Evolutionary conservation across 768 basidiomycete species (phyloP).

Genomic region (Naganishia vaughanmartiniae): DNA sequence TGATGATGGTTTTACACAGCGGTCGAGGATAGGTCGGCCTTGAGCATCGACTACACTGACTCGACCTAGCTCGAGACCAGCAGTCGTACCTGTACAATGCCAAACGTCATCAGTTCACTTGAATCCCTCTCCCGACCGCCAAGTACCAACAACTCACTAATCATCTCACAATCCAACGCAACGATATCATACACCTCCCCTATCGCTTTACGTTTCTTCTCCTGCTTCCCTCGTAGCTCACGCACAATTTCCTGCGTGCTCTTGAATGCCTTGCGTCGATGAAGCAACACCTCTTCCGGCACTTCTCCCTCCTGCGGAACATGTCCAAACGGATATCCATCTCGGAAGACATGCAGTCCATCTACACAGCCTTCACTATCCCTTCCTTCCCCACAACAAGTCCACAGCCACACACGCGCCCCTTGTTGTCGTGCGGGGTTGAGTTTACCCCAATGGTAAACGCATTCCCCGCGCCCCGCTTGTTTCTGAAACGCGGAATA

Average conservation of each 20-base stretch:
- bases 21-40: slow-evolving; percentile 74
- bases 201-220: slow-evolving; percentile 17
- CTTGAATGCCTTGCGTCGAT: slow-evolving; percentile 39
- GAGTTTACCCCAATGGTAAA: slow-evolving; percentile 77
- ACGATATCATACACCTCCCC: slow-evolving; percentile 64
- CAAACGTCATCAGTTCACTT: background rate
- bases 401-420: slow-evolving; percentile 59
- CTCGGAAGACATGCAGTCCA: slow-evolving; percentile 81
- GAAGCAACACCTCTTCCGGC: slow-evolving; percentile 41
- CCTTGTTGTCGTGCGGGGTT: slow-evolving; percentile 66
- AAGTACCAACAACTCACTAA: slow-evolving; percentile 51
- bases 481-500: slow-evolving; percentile 47
- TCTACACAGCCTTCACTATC: slow-evolving; percentile 45
- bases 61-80: slow-evolving; percentile 84
- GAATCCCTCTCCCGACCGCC: background rate
- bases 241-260: slow-evolving; percentile 36
- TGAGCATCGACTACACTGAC: slow-evolving; percentile 81
- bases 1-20: slow-evolving; percentile 45
- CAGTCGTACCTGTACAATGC: slow-evolving; percentile 64
- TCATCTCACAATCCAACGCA: slow-evolving; percentile 94
- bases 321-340: slow-evolving; percentile 59
- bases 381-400: slow-evolving; percentile 42
- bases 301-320: slow-evolving; percentile 32
- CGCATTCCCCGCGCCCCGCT: slow-evolving; percentile 63
- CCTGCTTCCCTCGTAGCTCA: slow-evolving; percentile 10